These are phyloP conservation scores for Penicillium canariense DNA, from an alignment of 495 filamentous ascomycete species.

Conservation along the genomic window DNA sequence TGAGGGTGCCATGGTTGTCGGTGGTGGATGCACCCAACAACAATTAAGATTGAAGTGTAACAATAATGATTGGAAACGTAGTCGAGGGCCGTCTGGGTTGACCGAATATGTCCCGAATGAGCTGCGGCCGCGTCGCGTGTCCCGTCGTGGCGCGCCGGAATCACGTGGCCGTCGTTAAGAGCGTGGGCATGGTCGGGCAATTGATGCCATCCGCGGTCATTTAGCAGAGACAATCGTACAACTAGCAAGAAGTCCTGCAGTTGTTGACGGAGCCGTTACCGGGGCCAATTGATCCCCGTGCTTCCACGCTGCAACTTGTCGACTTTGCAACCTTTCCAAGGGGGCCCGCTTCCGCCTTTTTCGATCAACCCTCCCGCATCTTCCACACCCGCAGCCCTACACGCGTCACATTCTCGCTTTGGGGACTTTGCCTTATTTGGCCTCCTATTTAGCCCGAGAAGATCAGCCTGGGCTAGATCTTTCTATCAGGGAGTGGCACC, in stretches of 20 bases:
- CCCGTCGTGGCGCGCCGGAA: conserved; percentile 1
- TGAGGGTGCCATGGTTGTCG: conserved; percentile 64
- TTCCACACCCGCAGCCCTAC: conserved; percentile 11
- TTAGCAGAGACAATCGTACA: not conserved
- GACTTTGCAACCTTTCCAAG: conserved; percentile 13
- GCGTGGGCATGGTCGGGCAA: not conserved
- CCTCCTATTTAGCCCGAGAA: not conserved
- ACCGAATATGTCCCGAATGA: conserved; percentile 5
- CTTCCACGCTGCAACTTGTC: no score
- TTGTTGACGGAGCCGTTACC: conserved; percentile 6
- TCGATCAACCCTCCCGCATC: conserved; percentile 13
- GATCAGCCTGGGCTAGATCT: not conserved
- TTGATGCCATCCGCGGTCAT: not conserved
- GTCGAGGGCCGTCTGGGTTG: no score
- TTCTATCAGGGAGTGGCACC: not conserved
- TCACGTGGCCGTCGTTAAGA: conserved; percentile 2
- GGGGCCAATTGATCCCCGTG: no score
- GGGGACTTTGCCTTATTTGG: not conserved
- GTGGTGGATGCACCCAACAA: no score
- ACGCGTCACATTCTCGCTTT: not conserved
- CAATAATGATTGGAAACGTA: not conserved
- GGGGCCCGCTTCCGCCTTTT: conserved; percentile 17
- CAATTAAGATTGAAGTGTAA: no score
- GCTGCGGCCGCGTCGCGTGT: conserved; percentile 8
- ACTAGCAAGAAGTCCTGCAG: not conserved